These are phyloP conservation scores for Gynostemma pentaphyllum DNA, from an alignment of 306 rosid species.

Conservation along the genomic window DNA sequence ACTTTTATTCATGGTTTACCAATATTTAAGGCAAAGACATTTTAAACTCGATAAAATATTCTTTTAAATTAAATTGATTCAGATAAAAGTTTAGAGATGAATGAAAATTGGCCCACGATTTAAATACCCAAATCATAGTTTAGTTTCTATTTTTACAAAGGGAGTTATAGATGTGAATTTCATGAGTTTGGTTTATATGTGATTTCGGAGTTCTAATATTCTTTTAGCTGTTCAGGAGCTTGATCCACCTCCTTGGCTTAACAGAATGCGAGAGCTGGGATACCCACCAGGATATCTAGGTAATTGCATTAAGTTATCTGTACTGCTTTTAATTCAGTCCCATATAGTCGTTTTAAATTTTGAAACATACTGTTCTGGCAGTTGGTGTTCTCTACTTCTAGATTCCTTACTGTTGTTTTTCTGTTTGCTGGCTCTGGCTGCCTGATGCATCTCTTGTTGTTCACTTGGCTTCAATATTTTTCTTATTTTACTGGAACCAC, in stretches of 20 bases:
- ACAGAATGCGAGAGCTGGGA: constrained; percentile 95
- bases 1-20: neutral
- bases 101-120: neutral
- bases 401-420: neutral
- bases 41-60: neutral
- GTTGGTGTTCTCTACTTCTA: neutral
- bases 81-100: neutral
- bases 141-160: neutral
- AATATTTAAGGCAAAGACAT: neutral
- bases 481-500: neutral
- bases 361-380: neutral
- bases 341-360: neutral
- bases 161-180: neutral
- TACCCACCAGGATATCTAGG: constrained; percentile 98
- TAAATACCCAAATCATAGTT: neutral
- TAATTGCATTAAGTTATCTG: constrained; percentile 22
- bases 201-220: neutral
- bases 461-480: neutral
- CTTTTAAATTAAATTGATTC: neutral
- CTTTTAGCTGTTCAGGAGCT: constrained; percentile 46
- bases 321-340: neutral
- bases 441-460: neutral
- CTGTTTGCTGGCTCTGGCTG: neutral
- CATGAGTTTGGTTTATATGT: neutral
- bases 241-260: constrained; percentile 98